Evolutionary conservation across 2,329 filamentous ascomycete species (phyloP).

Genomic region (Aspergillus transmontanensis): DNA sequence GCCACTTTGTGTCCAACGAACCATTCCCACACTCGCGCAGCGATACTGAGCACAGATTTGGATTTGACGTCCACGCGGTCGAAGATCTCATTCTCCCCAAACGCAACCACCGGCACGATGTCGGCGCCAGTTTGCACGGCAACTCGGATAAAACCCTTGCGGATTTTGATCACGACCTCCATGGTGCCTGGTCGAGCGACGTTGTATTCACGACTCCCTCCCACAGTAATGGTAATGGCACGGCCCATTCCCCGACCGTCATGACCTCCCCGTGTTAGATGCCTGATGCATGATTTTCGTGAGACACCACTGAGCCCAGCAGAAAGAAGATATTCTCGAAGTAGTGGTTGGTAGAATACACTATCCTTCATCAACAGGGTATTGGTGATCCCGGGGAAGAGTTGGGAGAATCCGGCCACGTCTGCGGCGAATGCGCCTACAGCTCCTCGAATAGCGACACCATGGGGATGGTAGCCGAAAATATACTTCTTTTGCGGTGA

Average conservation of each 20-base stretch:
- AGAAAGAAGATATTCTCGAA: slow-evolving; percentile 78
- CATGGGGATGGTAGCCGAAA: slow-evolving; percentile 87
- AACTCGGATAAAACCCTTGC: slow-evolving; percentile 88
- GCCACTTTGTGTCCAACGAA: slow-evolving; percentile 75
- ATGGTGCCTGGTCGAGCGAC: slow-evolving; percentile 76
- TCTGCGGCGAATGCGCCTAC: slow-evolving; percentile 82
- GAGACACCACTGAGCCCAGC: slow-evolving; percentile 79
- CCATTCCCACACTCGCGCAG: slow-evolving; percentile 59
- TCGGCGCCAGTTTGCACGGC: slow-evolving; percentile 81
- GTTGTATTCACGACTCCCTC: slow-evolving; percentile 79
- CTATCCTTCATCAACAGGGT: slow-evolving; percentile 79
- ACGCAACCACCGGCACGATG: slow-evolving; percentile 78
- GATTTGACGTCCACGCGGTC: slow-evolving; percentile 72
- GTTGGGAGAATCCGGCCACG: slow-evolving; percentile 72
- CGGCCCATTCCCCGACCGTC: slow-evolving; percentile 78
- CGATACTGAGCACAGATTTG: slow-evolving; percentile 67
- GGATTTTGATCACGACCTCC: slow-evolving; percentile 70
- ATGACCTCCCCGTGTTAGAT: slow-evolving; percentile 70
- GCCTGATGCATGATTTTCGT: slow-evolving; percentile 78
- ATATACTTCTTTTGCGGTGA: slow-evolving; percentile 81
- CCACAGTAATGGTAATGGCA: slow-evolving; percentile 86
- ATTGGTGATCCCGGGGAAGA: slow-evolving; percentile 87
- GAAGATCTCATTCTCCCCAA: slow-evolving; percentile 88
- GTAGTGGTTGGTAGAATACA: slow-evolving; percentile 82
- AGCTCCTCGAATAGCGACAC: slow-evolving; percentile 84